Base-by-base conservation (phyloP, 371 early-diverging fungal species). In the Circinella umbellata region DNA sequence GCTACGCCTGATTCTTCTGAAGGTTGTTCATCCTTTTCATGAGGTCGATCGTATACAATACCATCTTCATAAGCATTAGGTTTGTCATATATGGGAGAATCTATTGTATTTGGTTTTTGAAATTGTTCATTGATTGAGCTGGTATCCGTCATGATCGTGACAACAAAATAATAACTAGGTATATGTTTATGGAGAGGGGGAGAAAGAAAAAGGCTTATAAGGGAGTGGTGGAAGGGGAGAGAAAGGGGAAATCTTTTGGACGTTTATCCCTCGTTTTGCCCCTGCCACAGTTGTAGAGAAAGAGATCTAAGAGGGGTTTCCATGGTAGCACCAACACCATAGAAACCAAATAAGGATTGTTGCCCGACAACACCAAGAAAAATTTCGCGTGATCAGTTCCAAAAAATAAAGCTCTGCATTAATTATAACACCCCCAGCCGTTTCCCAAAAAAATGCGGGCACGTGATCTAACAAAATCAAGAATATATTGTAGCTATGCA, bases 1-100 rank as follows among this genome's bases (percentile, higher is more conserved):
- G 65, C 55, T 1, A 8, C 64, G n/a, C 46, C 57, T 27, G 59
- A 46, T 34, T 57, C 34, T 34, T 34, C 34, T 42, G 14, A 36
- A 10, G 55, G 17, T 48, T 61, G 59, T 11, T 67, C 47, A 20
- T 53, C 57, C 10, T 57, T 53, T 27, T 66, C 62, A n/a, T 69
- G 62, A 4, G 67, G 61, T 34, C 57, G 61, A 48, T 59, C 61
- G 62, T 51, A 60, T 7, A 67, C 53, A n/a, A 46, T 39, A 35
- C 66, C 66, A 8, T 64, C 71, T 9, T 74, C 75, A 62, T 74
- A 74, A 8, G 71, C 75, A 66, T 74, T 74, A 13, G 75, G 75
- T 27, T 74, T 74, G 17, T 61, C 68, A 46, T 74, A 74, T 14
- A 68, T 63, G 34, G 68, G 75, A 8, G 75, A 68, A 63, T 74